Percentiles rank a stretch among this genome's conserved stretches.
These are phyloP conservation scores for Zymoseptoria passerinii DNA, from an alignment of 2,329 filamentous ascomycete species.

Conservation along the genomic window DNA sequence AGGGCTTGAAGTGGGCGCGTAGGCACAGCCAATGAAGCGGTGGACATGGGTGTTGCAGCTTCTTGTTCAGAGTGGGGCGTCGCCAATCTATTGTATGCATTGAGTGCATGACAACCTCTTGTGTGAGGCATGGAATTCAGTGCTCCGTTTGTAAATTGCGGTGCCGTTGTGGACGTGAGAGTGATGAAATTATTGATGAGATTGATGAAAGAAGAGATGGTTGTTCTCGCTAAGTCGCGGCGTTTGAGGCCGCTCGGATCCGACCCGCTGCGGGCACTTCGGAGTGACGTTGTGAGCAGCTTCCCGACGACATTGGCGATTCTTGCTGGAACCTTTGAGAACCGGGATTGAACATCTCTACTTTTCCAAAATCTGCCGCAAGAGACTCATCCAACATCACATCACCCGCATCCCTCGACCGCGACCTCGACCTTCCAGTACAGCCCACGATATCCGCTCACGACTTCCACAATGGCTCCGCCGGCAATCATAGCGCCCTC, in stretches of 20 bases:
- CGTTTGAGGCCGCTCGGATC: background rate
- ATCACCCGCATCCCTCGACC: too few relatives aligned
- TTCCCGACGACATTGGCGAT: background rate
- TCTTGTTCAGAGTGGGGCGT: background rate
- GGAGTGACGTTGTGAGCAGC: background rate
- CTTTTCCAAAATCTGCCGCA: background rate
- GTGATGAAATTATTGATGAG: too few relatives aligned
- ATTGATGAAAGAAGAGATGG: background rate
- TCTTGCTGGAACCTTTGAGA: background rate
- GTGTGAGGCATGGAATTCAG: background rate
- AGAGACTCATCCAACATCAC: background rate
- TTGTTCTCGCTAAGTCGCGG: background rate
- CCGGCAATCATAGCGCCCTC: conserved; percentile 93
- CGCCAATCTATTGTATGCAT: background rate
- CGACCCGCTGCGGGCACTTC: background rate
- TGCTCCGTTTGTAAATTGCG: background rate
- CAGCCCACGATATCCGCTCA: background rate
- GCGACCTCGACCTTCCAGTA: too few relatives aligned
- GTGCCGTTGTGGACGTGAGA: background rate
- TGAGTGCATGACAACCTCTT: background rate
- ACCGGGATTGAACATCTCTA: background rate
- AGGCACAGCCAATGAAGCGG: conserved; percentile 8
- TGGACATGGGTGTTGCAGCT: background rate
- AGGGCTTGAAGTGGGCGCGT: conserved; percentile 13
- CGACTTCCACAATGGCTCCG: conserved; percentile 59